Evolutionary conservation across 2,329 filamentous ascomycete species (phyloP).

Genomic region (Botrytis elliptica): DNA sequence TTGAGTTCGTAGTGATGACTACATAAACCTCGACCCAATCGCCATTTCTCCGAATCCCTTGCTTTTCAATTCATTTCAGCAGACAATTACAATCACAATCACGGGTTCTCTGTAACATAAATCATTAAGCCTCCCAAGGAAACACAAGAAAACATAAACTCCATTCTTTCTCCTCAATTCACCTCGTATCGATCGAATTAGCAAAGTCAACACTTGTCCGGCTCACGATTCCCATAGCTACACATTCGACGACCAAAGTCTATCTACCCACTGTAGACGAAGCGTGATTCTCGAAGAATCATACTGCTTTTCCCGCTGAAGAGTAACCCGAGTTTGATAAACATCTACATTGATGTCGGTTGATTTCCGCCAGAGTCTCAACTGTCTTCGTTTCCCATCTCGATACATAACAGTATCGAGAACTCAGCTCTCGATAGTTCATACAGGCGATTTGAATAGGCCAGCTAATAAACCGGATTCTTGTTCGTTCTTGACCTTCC

Average conservation of each 20-base stretch:
- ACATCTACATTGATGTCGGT: slow-evolving; percentile 54
- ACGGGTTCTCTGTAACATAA: neutral
- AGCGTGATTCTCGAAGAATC: slow-evolving; percentile 5
- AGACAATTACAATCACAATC: neutral
- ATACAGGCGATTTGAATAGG: slow-evolving; percentile 49
- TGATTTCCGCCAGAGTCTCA: slow-evolving; percentile 54
- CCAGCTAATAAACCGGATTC: slow-evolving; percentile 38
- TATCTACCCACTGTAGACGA: neutral
- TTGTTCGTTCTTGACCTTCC: slow-evolving; percentile 25
- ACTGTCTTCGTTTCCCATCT: slow-evolving; percentile 54
- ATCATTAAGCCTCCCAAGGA: neutral
- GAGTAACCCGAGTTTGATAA: slow-evolving; percentile 20
- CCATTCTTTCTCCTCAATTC: neutral
- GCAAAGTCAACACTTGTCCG: neutral
- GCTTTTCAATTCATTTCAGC: neutral
- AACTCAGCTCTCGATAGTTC: slow-evolving; percentile 54
- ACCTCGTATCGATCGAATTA: neutral
- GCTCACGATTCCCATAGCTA: neutral
- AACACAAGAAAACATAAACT: neutral
- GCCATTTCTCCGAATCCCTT: neutral
- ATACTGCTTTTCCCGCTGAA: neutral
- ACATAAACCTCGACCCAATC: slow-evolving; percentile 21
- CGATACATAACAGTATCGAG: slow-evolving; percentile 56
- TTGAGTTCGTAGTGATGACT: neutral
- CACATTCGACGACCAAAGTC: neutral